Base-by-base conservation (phyloP, 768 basidiomycete genomes). In the Mycena haematopus region DNA sequence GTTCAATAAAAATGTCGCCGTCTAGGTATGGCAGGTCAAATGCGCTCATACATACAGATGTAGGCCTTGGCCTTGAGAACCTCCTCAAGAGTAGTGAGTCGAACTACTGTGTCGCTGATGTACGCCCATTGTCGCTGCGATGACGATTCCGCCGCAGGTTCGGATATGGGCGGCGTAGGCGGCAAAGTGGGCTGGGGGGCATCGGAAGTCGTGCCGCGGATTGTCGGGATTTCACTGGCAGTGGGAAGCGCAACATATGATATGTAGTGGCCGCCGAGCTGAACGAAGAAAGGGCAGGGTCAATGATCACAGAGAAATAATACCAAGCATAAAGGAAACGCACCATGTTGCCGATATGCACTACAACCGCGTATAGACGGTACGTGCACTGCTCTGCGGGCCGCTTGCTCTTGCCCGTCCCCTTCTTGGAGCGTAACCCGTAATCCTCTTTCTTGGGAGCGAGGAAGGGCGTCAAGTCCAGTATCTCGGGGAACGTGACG, bases 41-140 rank as follows among this genome's bases (percentile, higher is more conserved):
- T 56, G 21, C 90, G 83, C 78, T 94, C 92, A 72, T 93, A 94
- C 88, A 96, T 95, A 77, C 94, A 94, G 52, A 97, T 84, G 74
- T 97, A 99, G 36, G 95, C 95, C 74, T 92, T 96, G 61, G 89
- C 88, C 74, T 89, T 90, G 71, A 97, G 79, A 3, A 97, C 96
- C 72, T 97, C 96, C 46, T 95, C 93, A 51, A 96, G 73, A 45
- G 88, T 85, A 11, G 90, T 86, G 49, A 92, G 77, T 47, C 91
- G 82, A n/a, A 98, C 94, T 47, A 85, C 77, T 3, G 91, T 93
- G 71, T 98, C 96, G 68, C 93, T 95, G 75, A 96, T 89, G 73
- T 91, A 96, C 49, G 92, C 92, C 96, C 96, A 98, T 63, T 91
- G 86, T 45, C 94, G 78, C 22, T 70, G 56, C 47, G 53, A 9